phyloP scores from a whole-genome alignment of 129 eudicot genomes.

The Cynara cardunculus region DNA sequence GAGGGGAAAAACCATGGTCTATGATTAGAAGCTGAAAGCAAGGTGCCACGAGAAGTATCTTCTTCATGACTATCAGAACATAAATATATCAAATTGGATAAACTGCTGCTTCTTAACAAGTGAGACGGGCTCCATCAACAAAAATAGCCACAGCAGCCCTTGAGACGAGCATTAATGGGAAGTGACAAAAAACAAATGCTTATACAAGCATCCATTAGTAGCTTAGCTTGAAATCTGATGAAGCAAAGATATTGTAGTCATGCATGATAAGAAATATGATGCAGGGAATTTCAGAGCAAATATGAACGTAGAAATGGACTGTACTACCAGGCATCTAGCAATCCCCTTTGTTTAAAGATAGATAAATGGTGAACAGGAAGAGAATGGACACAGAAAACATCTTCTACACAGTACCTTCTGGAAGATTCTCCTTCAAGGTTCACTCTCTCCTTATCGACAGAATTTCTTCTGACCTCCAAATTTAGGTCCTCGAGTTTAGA shows the following conservation, averaged over 20 bases:
- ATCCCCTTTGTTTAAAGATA: not conserved
- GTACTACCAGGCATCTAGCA: not conserved
- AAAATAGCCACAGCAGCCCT: not conserved
- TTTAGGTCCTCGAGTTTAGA: constrained; percentile 66
- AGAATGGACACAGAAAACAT: constrained; percentile 1
- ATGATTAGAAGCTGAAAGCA: not conserved
- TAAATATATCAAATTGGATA: not conserved
- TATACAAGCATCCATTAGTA: not conserved
- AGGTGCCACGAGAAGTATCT: not conserved
- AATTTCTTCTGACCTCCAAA: constrained; percentile 59
- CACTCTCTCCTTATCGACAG: constrained; percentile 28
- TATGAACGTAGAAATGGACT: not conserved
- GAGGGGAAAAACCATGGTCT: not conserved
- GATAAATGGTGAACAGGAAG: not conserved
- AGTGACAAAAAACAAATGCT: not conserved
- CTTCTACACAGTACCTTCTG: constrained; percentile 35
- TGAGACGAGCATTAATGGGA: not conserved
- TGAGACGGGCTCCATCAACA: not conserved
- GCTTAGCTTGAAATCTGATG: not conserved
- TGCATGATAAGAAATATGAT: not conserved
- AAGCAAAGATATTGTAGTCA: not conserved
- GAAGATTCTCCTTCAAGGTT: constrained; percentile 28
- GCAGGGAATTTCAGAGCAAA: not conserved
- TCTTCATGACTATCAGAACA: not conserved
- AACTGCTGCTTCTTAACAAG: not conserved